A percentile compares a stretch with the other conserved stretches of the same genome.
These are phyloP conservation scores for Nymphaea thermarum DNA, from an alignment of 164 flowering plant genomes.

Conservation along the genomic window DNA sequence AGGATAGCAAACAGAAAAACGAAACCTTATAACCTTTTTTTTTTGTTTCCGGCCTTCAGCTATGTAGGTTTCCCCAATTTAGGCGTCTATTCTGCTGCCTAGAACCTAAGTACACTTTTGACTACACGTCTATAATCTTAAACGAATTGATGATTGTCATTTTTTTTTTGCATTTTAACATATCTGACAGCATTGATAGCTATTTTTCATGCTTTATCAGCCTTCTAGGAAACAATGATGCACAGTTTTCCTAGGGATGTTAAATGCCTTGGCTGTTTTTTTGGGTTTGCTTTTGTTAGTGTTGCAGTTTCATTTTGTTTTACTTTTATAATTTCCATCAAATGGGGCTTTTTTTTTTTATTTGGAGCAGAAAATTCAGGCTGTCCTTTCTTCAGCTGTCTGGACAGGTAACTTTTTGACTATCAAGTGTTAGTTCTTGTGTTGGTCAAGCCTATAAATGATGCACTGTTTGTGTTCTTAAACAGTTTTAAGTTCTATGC, in stretches of 20 bases:
- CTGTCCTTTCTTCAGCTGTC: constrained; percentile 35
- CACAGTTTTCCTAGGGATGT: background rate
- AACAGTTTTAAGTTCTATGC: no score
- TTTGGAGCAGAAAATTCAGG: constrained; percentile 50
- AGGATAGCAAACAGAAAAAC: no score
- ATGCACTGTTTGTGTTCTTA: background rate
- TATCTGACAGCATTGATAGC: background rate
- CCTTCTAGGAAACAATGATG: background rate
- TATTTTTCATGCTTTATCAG: no score
- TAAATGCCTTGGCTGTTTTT: background rate
- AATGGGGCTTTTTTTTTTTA: background rate
- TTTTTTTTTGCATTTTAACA: no score
- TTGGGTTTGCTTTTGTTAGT: background rate
- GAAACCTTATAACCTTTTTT: background rate
- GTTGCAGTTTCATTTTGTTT: background rate
- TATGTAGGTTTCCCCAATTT: background rate
- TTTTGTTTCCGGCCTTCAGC: background rate
- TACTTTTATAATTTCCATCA: background rate
- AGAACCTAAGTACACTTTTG: no score
- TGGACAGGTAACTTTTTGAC: constrained; percentile 34
- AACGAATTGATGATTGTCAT: background rate
- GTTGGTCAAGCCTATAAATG: background rate
- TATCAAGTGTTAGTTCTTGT: background rate
- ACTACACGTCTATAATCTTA: background rate
- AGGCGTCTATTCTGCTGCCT: background rate